Percentiles rank a stretch among this genome's conserved stretches.
Evolutionary conservation across 805 yeast species (phyloP).

Genomic region (Brettanomyces anomalus): DNA sequence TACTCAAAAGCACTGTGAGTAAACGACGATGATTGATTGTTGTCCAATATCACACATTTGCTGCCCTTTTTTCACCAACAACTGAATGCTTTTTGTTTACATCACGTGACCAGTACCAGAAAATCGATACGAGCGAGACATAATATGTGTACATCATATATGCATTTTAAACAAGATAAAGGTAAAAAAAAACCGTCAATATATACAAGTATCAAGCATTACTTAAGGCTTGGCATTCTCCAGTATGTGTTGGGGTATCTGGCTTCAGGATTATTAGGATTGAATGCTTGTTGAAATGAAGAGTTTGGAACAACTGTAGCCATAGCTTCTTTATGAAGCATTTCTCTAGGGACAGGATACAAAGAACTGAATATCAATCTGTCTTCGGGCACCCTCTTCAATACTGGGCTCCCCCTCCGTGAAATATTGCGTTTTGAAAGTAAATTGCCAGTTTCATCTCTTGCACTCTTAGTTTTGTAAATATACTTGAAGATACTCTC

Average conservation of each 20-base stretch:
- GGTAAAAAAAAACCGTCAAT: too few relatives aligned
- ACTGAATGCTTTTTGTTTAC: too few relatives aligned
- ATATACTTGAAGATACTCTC: conserved; percentile 21
- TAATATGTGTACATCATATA: too few relatives aligned
- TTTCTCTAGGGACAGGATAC: conserved; percentile 11
- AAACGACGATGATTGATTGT: too few relatives aligned
- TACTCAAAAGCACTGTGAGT: too few relatives aligned
- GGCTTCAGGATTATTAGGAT: conserved; percentile 7
- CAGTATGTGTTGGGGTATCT: conserved; percentile 20
- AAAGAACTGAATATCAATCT: conserved; percentile 18
- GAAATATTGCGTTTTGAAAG: conserved; percentile 10
- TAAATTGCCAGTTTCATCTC: conserved; percentile 11
- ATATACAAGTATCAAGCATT: not conserved
- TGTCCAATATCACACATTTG: too few relatives aligned
- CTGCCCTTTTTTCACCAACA: too few relatives aligned
- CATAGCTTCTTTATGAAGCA: conserved; percentile 9
- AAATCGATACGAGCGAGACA: too few relatives aligned
- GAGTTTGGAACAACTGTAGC: conserved; percentile 7
- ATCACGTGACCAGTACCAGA: too few relatives aligned
- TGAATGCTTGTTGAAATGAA: not conserved
- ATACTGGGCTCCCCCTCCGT: conserved; percentile 5
- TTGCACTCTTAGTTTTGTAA: conserved; percentile 11
- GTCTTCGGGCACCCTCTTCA: conserved; percentile 10
- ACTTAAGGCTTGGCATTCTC: conserved; percentile 6
- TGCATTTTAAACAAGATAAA: too few relatives aligned